These are phyloP conservation scores for Fusarium subglutinans DNA, from an alignment of 2,329 filamentous ascomycete species.

Conservation along the genomic window DNA sequence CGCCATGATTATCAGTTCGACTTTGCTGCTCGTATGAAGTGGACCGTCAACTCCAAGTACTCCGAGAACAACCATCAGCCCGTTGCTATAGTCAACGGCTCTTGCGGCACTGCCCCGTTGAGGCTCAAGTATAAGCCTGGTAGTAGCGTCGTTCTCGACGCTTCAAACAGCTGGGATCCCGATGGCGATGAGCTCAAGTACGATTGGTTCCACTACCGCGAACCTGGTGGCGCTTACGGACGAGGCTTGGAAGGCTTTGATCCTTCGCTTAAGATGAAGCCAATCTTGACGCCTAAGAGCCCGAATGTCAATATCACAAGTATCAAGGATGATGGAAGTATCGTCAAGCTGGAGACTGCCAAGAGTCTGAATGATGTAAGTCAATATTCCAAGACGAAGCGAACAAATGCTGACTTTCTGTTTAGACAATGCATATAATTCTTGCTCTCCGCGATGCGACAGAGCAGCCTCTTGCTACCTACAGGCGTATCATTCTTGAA, in stretches of 20 bases:
- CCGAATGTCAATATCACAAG: conserved; percentile 11
- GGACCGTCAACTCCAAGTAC: conserved; percentile 1
- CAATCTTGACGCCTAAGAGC: background rate
- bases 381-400: rapidly evolving
- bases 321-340: background rate
- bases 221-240: background rate
- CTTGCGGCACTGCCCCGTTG: background rate
- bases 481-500: background rate
- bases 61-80: background rate
- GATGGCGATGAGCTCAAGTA: background rate
- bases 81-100: background rate
- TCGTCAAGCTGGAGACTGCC: background rate
- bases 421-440: conserved; percentile 13
- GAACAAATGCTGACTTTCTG: rapidly evolving
- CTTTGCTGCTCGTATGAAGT: conserved; percentile 21
- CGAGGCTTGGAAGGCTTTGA: conserved; percentile 6
- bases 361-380: conserved; percentile 10
- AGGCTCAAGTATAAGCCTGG: background rate
- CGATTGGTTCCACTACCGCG: conserved; percentile 6
- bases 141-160: background rate
- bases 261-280: background rate
- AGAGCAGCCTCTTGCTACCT: background rate
- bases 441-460: background rate
- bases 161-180: background rate
- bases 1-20: conserved; percentile 13